Percentiles rank a stretch among this genome's conserved stretches.
Conservation (phyloP, 2,329 filamentous ascomycete genomes). For the Aspergillus amoenus region DNA sequence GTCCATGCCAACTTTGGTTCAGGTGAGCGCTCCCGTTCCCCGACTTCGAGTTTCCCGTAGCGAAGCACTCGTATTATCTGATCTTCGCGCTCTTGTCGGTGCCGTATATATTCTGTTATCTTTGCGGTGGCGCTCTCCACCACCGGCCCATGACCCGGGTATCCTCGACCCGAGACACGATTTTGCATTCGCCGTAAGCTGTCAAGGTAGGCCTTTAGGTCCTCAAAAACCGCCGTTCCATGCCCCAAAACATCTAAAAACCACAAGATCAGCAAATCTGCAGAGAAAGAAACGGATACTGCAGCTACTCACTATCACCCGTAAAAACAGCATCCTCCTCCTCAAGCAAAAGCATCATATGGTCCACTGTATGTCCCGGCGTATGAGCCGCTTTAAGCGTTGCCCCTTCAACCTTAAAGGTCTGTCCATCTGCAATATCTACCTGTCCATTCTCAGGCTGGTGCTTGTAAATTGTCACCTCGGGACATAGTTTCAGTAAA, state of each 20-base stretch:
- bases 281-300: neutral
- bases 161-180: slow-evolving; percentile 64
- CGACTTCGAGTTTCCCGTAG: slow-evolving; percentile 37
- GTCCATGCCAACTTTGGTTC: slow-evolving; percentile 55
- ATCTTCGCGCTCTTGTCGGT: slow-evolving; percentile 75
- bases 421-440: slow-evolving; percentile 57
- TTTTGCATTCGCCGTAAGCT: slow-evolving; percentile 69
- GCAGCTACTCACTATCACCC: slow-evolving; percentile 61
- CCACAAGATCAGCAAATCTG: slow-evolving; percentile 3
- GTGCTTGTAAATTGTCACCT: slow-evolving; percentile 66
- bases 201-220: slow-evolving; percentile 66
- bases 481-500: slow-evolving; percentile 63
- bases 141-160: slow-evolving; percentile 84
- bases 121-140: slow-evolving; percentile 70
- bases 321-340: slow-evolving; percentile 85
- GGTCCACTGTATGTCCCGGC: slow-evolving; percentile 78
- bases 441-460: slow-evolving; percentile 53
- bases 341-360: slow-evolving; percentile 73
- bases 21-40: slow-evolving; percentile 34
- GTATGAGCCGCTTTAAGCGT: slow-evolving; percentile 67
- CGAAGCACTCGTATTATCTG: slow-evolving; percentile 69
- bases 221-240: slow-evolving; percentile 81
- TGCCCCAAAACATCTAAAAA: slow-evolving; percentile 72
- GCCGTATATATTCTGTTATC: slow-evolving; percentile 78
- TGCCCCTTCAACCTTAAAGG: slow-evolving; percentile 52